Evolutionary conservation across 352 stramenopile species (phyloP), one percentile per base, ranked within the genome.

Genomic region (Phytopythium helicoides): DNA sequence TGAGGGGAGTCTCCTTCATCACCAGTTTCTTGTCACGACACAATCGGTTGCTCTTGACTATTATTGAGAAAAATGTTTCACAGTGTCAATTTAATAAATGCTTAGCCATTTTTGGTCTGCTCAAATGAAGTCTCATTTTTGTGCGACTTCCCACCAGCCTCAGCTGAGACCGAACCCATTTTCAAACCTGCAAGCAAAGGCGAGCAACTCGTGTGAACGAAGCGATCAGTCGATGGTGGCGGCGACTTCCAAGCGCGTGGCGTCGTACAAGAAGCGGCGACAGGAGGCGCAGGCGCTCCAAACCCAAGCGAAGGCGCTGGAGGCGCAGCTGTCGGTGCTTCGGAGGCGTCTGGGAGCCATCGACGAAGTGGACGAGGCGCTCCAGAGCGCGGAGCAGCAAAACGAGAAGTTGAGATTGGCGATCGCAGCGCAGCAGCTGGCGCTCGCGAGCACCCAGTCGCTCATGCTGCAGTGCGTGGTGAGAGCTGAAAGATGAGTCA

Each of bases 351-450:
- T 42, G 0, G 22, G 57, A 16, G 36, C 52, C 3, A 52, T 49
- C 0, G 49, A 62, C 33, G 62, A 64, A 33, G 48, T 47, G 28
- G 51, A n/a, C 15, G 36, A 28, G 15, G 45, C 52, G 7, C 7
- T 64, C 21, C 47, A 66, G 18, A 34, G 56, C 0, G 49, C 52
- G 18, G 25, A 60, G 28, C 53, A 48, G 3, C 38, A 69, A 46
- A 72, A 78, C 40, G 37, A 47, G 8, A 47, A 63, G 3, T 6
- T 79, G 38, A 60, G 42, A 14, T 61, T 62, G 3, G 56, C 65
- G 19, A 64, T 66, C 36, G 59, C 67, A 26, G 50, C 42, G 1
- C 62, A 79, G 52, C 69, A 73, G 49, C 59, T 79, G n/a, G 52
- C 57, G 38, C 45, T 73, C 10, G 65, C 69, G 7, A 58, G 19